Evolutionary conservation across 169 alveolate species (phyloP), one percentile per base, ranked within the genome.

Genomic region (Theileria annulata): DNA sequence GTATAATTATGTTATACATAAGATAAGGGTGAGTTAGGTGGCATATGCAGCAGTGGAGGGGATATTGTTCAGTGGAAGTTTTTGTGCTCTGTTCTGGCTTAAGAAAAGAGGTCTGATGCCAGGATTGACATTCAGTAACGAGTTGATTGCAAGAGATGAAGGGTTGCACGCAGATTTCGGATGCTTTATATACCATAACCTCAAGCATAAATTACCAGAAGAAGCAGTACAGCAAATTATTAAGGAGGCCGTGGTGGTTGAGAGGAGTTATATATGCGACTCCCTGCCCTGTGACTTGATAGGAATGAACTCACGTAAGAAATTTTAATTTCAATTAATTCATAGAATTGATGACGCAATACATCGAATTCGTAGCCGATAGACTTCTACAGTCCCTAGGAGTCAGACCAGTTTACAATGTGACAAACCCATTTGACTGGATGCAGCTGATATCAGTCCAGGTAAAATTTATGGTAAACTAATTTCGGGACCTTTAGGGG

Each of bases 101-200:
- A 98, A 98, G 89, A 98, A 98, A 88, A 95, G 99, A 30, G 97
- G 98, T 17, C 90, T 96, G 70, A 95, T 96, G 98, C 99, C 99
- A 37, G 99, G 99, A 3, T 94, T 97, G 27, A 96, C 99, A 3
- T 96, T 95, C 83, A 92, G 97, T 79, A 96, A 98, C 91, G 99
- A 98, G 88, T 92, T 98, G 56, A 98, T 98, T 64, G 88, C 98
- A 31, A 95, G 99, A 75, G 99, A 98, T 81, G 99, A 98, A 91
- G 99, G 99, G 1, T 88, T 98, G 51, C 99, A 98, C 87, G 98
- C 99, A 19, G 99, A 98, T 86, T 98, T 98, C 84, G 99, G 98
- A 25, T 97, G 99, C 88, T 88, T 96, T 66, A 85, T 97, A 42
- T 97, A 98, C 94, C 93, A 95, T 59, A 88, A 94, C 80, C 88